A percentile compares a stretch with the other conserved stretches of the same genome.
Evolutionary conservation across 106 monocot species (phyloP).

Genomic region (Dendrobium officinale): DNA sequence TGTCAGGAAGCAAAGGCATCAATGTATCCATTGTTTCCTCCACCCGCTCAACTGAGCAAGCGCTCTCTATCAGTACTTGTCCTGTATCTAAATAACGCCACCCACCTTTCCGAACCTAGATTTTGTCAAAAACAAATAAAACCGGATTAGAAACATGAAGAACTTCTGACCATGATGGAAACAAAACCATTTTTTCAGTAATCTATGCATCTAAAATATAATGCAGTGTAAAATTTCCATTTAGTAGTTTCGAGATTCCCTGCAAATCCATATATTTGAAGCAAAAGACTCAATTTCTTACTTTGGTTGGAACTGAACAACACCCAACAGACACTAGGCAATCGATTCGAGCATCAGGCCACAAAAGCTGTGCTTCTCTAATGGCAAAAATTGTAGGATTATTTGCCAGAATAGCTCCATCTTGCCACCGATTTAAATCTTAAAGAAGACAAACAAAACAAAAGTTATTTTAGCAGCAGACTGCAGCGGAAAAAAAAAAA

Average conservation of each 20-base stretch:
- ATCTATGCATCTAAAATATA: not conserved
- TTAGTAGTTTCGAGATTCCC: not conserved
- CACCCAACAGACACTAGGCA: conserved; percentile 94
- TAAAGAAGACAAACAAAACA: conserved; percentile 12
- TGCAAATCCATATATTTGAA: not conserved
- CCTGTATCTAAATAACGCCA: conserved; percentile 99
- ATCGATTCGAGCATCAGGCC: conserved; percentile 88
- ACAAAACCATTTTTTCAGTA: not conserved
- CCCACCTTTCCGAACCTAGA: conserved; percentile 88
- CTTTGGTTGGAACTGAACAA: conserved; percentile 90
- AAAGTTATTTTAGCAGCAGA: conserved; percentile 2
- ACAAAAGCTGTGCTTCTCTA: conserved; percentile 94
- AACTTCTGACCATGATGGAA: not conserved
- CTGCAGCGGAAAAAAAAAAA: not conserved
- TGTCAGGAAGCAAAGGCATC: conserved; percentile 80
- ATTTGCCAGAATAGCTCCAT: conserved; percentile 99
- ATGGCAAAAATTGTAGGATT: conserved; percentile 98
- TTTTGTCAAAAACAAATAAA: not conserved
- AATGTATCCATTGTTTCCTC: conserved; percentile 86
- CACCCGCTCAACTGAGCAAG: conserved; percentile 90
- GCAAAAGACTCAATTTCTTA: conserved; percentile 17
- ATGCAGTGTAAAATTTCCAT: not conserved
- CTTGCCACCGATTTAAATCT: conserved; percentile 97
- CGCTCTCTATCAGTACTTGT: conserved; percentile 96
- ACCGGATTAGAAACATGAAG: conserved; percentile 1